phyloP scores from a whole-genome alignment of 1,284 basidiomycete genomes.

The Apiotrichum sp. region DNA sequence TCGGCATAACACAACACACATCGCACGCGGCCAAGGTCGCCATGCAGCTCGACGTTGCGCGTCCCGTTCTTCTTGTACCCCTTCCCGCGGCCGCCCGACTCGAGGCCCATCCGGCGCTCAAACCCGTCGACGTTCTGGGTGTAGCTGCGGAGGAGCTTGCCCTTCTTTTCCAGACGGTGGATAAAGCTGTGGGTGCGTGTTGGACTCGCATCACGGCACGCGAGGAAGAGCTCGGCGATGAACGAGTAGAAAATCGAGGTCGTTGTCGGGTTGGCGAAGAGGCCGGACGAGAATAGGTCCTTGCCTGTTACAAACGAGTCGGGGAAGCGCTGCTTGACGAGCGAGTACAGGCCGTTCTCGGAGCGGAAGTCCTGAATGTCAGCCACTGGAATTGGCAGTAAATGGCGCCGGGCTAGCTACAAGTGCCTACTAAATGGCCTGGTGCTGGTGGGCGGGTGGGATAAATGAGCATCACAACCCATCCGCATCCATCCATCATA shows the following conservation, averaged over 20 bases:
- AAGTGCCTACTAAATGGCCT: too few relatives aligned
- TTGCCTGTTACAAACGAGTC: constrained; percentile 77
- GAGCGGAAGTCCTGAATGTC: constrained; percentile 73
- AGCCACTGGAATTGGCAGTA: neutral
- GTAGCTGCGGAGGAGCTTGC: constrained; percentile 79
- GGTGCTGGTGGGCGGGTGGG: too few relatives aligned
- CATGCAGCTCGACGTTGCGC: constrained; percentile 83
- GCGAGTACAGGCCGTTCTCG: constrained; percentile 75
- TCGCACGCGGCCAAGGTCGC: constrained; percentile 79
- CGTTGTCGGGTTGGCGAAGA: constrained; percentile 73
- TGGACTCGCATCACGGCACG: constrained; percentile 71
- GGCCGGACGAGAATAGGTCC: constrained; percentile 79
- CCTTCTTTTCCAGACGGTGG: constrained; percentile 72
- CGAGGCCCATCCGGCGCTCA: constrained; percentile 73
- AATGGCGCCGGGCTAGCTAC: too few relatives aligned
- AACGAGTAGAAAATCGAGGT: constrained; percentile 90
- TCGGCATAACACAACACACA: constrained; percentile 75
- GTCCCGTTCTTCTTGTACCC: constrained; percentile 59
- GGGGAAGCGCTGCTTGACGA: constrained; percentile 78
- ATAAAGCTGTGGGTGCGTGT: constrained; percentile 84
- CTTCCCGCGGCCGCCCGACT: constrained; percentile 54
- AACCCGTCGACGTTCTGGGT: constrained; percentile 95
- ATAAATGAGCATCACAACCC: too few relatives aligned
- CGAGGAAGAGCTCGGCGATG: constrained; percentile 78
- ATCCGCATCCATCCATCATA: too few relatives aligned